phyloP scores from a whole-genome alignment of 805 yeast species.

The Yamadazyma sp. region DNA sequence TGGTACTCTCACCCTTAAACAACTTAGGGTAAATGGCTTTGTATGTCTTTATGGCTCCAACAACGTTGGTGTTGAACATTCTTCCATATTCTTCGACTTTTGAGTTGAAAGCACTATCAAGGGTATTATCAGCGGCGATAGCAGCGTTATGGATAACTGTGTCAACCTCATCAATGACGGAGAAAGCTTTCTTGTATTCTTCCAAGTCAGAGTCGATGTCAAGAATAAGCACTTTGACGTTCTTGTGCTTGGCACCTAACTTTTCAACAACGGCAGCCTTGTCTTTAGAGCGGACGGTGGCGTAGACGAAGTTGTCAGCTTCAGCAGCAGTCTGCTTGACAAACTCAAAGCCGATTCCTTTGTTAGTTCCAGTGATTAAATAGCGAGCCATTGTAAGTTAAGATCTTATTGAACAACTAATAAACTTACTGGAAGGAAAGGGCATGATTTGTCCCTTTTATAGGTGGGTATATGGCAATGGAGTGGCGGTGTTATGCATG shows the following conservation, averaged over 20 bases:
- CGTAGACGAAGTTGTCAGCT: slow-evolving; percentile 21
- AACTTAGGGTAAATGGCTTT: slow-evolving; percentile 29
- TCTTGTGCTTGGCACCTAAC: slow-evolving; percentile 5
- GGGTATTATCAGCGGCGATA: neutral
- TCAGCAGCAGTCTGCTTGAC: slow-evolving; percentile 23
- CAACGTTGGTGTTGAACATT: slow-evolving; percentile 9
- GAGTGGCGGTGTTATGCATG: too few species aligned
- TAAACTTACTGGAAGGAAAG: too few species aligned
- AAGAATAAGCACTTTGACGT: slow-evolving; percentile 10
- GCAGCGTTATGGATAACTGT: slow-evolving; percentile 18
- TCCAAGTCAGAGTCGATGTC: slow-evolving; percentile 8
- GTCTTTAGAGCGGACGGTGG: slow-evolving; percentile 25
- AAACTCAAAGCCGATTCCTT: slow-evolving; percentile 40
- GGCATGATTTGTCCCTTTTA: too few species aligned
- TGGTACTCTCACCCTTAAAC: slow-evolving; percentile 17
- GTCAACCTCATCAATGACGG: slow-evolving; percentile 20
- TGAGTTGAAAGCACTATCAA: neutral
- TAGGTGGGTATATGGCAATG: too few species aligned
- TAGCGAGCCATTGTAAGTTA: slow-evolving; percentile 18
- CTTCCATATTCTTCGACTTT: slow-evolving; percentile 6
- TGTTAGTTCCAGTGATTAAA: slow-evolving; percentile 42
- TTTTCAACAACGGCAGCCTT: slow-evolving; percentile 12
- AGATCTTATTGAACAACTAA: too few species aligned
- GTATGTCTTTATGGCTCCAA: slow-evolving; percentile 16
- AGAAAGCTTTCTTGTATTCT: slow-evolving; percentile 10